phyloP scores from a whole-genome alignment of 352 stramenopile species.

The Phytopythium vexans region DNA sequence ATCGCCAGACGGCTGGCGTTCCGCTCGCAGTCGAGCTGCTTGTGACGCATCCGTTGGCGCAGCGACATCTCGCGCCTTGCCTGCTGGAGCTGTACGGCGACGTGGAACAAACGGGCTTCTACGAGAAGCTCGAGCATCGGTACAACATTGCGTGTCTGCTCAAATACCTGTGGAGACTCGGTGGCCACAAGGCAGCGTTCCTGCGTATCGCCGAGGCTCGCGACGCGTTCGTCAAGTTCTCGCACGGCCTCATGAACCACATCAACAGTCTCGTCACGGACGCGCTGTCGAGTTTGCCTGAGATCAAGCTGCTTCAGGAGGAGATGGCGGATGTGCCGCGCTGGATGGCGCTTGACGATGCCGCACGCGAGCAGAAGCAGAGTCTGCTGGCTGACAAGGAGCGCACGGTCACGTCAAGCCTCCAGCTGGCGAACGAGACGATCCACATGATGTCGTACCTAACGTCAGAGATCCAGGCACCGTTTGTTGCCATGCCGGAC shows the following conservation, averaged over 20 bases:
- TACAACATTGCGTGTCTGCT: conserved; percentile 96
- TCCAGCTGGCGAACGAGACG: conserved; percentile 97
- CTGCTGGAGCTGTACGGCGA: conserved; percentile 97
- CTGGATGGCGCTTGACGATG: conserved; percentile 86
- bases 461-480: conserved; percentile 91
- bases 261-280: conserved; percentile 96
- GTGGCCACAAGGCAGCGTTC: conserved; percentile 94
- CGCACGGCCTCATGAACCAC: conserved; percentile 99
- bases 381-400: conserved; percentile 87
- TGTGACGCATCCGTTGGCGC: conserved; percentile 57
- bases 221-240: conserved; percentile 96
- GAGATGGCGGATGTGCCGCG: conserved; percentile 82
- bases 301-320: conserved; percentile 93
- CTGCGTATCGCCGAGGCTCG: conserved; percentile 90
- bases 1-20: conserved; percentile 28
- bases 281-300: conserved; percentile 94
- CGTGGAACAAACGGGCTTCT: conserved; percentile 97
- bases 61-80: conserved; percentile 91
- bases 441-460: conserved; percentile 98
- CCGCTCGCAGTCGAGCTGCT: conserved; percentile 54
- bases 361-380: conserved; percentile 88
- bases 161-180: conserved; percentile 96
- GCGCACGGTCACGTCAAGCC: conserved; percentile 89
- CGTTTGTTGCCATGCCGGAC: conserved; percentile 93
- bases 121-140: conserved; percentile 97